These are phyloP conservation scores for Hypoxylon lenormandii DNA, from an alignment of 495 filamentous ascomycete genomes.

Conservation along the genomic window DNA sequence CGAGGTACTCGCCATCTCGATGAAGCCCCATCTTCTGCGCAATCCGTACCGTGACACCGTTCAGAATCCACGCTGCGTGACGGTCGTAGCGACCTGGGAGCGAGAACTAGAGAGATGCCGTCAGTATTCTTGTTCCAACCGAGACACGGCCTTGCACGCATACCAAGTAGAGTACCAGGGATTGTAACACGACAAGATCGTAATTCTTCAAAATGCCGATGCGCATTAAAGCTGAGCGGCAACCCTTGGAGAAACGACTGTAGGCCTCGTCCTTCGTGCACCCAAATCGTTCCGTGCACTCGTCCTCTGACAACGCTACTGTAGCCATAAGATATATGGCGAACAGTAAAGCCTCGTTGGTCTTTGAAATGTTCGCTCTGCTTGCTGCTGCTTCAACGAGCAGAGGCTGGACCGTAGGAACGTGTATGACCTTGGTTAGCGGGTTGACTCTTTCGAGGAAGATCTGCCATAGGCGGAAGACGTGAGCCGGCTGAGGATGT, in stretches of 20 bases:
- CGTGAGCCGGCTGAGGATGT: conserved; percentile 73
- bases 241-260: conserved; percentile 57
- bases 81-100: conserved; percentile 65
- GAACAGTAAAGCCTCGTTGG: conserved; percentile 65
- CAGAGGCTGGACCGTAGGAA: conserved; percentile 69
- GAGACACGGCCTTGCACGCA: conserved; percentile 20
- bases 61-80: conserved; percentile 64
- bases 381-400: conserved; percentile 58
- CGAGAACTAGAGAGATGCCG: conserved; percentile 53
- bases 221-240: conserved; percentile 61
- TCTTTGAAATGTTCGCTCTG: conserved; percentile 59
- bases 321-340: conserved; percentile 65
- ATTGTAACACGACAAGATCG: conserved; percentile 66
- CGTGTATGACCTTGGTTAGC: conserved; percentile 76
- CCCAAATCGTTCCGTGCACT: conserved; percentile 63
- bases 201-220: conserved; percentile 65
- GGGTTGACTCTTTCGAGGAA: conserved; percentile 77
- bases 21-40: conserved; percentile 80
- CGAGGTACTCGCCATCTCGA: conserved; percentile 74
- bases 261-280: conserved; percentile 57
- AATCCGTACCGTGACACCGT: conserved; percentile 71
- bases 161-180: conserved; percentile 66
- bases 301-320: conserved; percentile 60
- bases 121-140: conserved; percentile 2
- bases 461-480: conserved; percentile 76